A percentile compares a stretch with the other conserved stretches of the same genome.
phyloP scores from a whole-genome alignment of 768 basidiomycete species.

The Macrocybe gigantea region DNA sequence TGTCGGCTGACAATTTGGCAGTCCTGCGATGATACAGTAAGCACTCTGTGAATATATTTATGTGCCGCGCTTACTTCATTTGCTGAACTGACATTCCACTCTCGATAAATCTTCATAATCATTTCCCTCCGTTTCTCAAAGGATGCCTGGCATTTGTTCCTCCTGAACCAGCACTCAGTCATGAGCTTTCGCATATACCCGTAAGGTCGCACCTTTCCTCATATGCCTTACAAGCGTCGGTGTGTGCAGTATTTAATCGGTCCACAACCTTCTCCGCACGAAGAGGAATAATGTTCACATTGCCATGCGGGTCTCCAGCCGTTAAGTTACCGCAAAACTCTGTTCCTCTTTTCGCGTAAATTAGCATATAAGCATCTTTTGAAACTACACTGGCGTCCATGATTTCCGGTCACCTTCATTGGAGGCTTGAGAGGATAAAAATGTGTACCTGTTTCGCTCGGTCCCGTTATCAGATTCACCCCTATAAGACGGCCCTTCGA shows the following conservation, averaged over 20 bases:
- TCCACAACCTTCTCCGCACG: no score
- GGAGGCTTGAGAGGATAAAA: no score
- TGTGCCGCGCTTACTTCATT: constrained; percentile 36
- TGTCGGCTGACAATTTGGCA: constrained; percentile 54
- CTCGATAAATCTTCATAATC: constrained; percentile 55
- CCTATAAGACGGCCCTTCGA: no score
- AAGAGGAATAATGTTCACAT: neutral
- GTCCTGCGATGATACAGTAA: constrained; percentile 27
- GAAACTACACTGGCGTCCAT: constrained; percentile 40
- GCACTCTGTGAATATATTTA: neutral
- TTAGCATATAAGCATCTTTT: constrained; percentile 92
- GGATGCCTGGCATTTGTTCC: constrained; percentile 9
- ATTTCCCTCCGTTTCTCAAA: constrained; percentile 48
- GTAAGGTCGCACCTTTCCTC: constrained; percentile 29
- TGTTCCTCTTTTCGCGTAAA: constrained; percentile 57
- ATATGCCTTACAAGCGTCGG: constrained; percentile 45
- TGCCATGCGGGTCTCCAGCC: neutral
- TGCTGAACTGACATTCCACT: constrained; percentile 48
- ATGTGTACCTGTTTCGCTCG: no score
- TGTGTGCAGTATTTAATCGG: constrained; percentile 48
- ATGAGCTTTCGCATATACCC: neutral
- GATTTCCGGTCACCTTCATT: no score
- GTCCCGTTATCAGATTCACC: no score
- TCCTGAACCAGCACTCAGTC: no score
- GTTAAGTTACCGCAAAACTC: no score